Percentiles rank a stretch among this genome's conserved stretches.
Conservation (phyloP, 768 basidiomycete species). For the Amanita jacksonii region DNA sequence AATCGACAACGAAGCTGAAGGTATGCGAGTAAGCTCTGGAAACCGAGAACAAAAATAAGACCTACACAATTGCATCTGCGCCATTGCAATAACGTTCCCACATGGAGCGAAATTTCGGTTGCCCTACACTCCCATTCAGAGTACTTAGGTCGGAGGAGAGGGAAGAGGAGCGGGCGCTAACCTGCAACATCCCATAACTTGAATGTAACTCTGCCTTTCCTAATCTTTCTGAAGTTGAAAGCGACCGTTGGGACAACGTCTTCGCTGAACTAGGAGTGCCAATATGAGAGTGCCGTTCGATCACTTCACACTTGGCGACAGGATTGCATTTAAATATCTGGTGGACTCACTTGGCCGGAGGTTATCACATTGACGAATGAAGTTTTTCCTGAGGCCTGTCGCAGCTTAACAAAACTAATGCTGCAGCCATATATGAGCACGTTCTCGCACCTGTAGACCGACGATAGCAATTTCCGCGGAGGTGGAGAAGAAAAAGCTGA, state of each 20-base stretch:
- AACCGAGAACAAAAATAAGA: conserved; percentile 8
- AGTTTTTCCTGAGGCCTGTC: conserved; percentile 88
- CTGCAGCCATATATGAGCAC: not conserved
- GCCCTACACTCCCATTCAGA: conserved; percentile 58
- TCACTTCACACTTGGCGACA: not conserved
- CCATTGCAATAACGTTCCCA: conserved; percentile 94
- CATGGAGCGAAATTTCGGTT: conserved; percentile 91
- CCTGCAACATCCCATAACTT: conserved; percentile 97
- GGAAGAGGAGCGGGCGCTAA: conserved; percentile 22
- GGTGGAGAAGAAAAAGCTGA: conserved; percentile 78
- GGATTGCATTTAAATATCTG: not conserved
- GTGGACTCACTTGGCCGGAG: conserved; percentile 56
- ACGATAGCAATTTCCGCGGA: conserved; percentile 87
- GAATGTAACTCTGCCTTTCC: conserved; percentile 83
- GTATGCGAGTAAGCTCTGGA: not conserved
- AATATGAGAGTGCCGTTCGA: conserved; percentile 1
- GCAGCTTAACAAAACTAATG: not conserved
- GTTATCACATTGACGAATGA: conserved; percentile 90
- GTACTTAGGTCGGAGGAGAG: conserved; percentile 7
- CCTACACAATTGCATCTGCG: conserved; percentile 87
- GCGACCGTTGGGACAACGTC: conserved; percentile 96
- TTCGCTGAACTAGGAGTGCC: conserved; percentile 68
- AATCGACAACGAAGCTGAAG: conserved; percentile 84
- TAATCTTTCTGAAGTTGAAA: conserved; percentile 83
- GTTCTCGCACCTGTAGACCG: conserved; percentile 59